These are phyloP conservation scores for Phlyctochytrium bullatum DNA, from an alignment of 192 early-diverging fungal species.

Conservation along the genomic window DNA sequence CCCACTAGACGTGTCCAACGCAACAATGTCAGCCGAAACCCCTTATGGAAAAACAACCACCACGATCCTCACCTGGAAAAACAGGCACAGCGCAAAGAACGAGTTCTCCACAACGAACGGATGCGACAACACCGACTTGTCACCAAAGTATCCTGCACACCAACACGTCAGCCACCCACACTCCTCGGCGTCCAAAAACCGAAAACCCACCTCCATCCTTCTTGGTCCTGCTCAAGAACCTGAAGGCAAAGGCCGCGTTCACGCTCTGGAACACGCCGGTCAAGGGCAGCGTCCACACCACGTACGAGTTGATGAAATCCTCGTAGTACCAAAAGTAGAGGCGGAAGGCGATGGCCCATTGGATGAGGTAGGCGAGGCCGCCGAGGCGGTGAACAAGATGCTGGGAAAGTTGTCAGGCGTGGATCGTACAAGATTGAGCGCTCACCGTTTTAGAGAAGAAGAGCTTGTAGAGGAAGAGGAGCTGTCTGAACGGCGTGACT, in stretches of 20 bases:
- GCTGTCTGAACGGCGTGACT: slow-evolving; percentile 6
- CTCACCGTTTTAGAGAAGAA: slow-evolving; percentile 2
- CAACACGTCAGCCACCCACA: no score
- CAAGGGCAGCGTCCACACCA: slow-evolving; percentile 23
- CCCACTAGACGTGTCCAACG: slow-evolving; percentile 4
- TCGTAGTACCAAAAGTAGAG: slow-evolving; percentile 25
- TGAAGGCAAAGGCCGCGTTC: slow-evolving; percentile 25
- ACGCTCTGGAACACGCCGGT: slow-evolving; percentile 25
- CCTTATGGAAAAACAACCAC: no score
- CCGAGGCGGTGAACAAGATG: slow-evolving; percentile 20
- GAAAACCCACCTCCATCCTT: no score
- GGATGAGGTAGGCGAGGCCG: slow-evolving; percentile 20
- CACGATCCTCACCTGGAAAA: slow-evolving; percentile 10
- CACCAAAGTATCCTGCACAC: slow-evolving; percentile 31
- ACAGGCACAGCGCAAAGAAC: slow-evolving; percentile 24
- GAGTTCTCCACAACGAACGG: slow-evolving; percentile 31
- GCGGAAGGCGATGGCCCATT: slow-evolving; percentile 17
- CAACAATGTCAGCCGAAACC: not conserved
- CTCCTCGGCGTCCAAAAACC: no score
- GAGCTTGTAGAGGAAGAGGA: slow-evolving; percentile 6
- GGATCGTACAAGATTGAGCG: not conserved
- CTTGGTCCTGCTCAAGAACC: slow-evolving; percentile 20
- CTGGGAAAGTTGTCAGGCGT: not conserved
- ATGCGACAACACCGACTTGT: slow-evolving; percentile 27
- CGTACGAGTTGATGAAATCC: slow-evolving; percentile 8